A percentile compares a stretch with the other conserved stretches of the same genome.
phyloP scores from a whole-genome alignment of 1,284 basidiomycete genomes.

The Calocybe gambosa region DNA sequence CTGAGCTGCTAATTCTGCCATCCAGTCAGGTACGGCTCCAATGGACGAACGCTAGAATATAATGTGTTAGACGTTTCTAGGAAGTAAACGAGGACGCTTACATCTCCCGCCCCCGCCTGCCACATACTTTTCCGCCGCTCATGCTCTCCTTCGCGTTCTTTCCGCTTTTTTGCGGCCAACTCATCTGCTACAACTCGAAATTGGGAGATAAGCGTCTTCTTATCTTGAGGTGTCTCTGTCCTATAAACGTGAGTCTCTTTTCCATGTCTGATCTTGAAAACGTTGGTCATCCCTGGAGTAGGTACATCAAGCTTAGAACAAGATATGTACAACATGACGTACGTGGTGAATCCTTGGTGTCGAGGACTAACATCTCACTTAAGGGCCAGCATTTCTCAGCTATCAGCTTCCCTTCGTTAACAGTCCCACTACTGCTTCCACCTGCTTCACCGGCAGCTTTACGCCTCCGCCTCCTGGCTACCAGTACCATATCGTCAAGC shows the following conservation, averaged over 20 bases:
- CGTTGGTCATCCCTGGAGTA: constrained; percentile 79
- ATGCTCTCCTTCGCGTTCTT: constrained; percentile 89
- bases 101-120: constrained; percentile 45
- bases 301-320: constrained; percentile 11
- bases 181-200: constrained; percentile 94
- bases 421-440: constrained; percentile 24
- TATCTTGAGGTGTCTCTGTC: constrained; percentile 77
- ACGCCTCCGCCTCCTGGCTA: constrained; percentile 64
- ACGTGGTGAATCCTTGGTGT: constrained; percentile 93
- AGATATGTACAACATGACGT: constrained; percentile 19
- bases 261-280: constrained; percentile 90
- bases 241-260: constrained; percentile 95
- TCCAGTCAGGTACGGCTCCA: constrained; percentile 61
- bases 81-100: constrained; percentile 25
- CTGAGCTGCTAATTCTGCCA: constrained; percentile 56
- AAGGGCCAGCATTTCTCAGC: constrained; percentile 92
- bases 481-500: constrained; percentile 86
- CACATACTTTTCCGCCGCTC: constrained; percentile 81
- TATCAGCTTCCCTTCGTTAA: constrained; percentile 67
- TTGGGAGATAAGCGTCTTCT: constrained; percentile 79
- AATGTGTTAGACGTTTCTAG: background rate
- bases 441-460: constrained; percentile 37
- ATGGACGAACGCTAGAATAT: constrained; percentile 31
- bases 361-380: constrained; percentile 89
- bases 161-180: constrained; percentile 78